Base-by-base conservation (phyloP, 345 rosid genomes). In the Erysimum cheiranthoides region DNA sequence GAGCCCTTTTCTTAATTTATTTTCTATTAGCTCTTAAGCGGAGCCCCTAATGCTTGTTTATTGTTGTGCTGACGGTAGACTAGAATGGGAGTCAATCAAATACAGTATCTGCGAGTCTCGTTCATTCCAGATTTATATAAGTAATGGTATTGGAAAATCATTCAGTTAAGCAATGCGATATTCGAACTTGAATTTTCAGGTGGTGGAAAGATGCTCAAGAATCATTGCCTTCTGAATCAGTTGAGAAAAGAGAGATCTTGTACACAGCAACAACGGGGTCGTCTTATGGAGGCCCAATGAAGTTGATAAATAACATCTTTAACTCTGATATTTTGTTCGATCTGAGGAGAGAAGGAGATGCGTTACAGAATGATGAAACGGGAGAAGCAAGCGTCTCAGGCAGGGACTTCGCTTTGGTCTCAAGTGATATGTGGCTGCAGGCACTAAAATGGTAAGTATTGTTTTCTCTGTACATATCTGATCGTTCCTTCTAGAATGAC, bases 161-260 rank as follows among this genome's bases (percentile, higher is more conserved):
- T 39, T 61, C 28, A 45, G 62, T 71, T 27, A 73, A 65, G 42
- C 61, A 18, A 58, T 4, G 43, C 31, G 2, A 17, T 62, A 5
- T 56, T 56, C 5, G 25, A 61, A 43, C 36, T 70, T 60, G 43
- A n/a, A 21, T 62, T 75, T 69, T 73, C 72, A 95, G 99, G 89
- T 93, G 99, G 99, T 93, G 97, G 99, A 91, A 83, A 75, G 97
- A 87, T 78, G 93, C 97, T 3, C 85, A 82, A 35, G 90, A 79
- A 74, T 83, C 89, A 59, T 17, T 63, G 71, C 80, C 75, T 25
- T 35, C 59, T 51, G 88, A 83, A 72, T 69, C 90, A 6, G 86
- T 74, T 81, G 86, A 75, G 53, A 89, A 81, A 71, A 85, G 73
- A 77, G 98, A 88, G 82, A 46, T 93, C 68, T 34, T 89, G 81